Percentiles rank a stretch among this genome's conserved stretches.
Evolutionary conservation across 768 basidiomycete genomes (phyloP).

Genomic region (Phaeolepiota aurea): DNA sequence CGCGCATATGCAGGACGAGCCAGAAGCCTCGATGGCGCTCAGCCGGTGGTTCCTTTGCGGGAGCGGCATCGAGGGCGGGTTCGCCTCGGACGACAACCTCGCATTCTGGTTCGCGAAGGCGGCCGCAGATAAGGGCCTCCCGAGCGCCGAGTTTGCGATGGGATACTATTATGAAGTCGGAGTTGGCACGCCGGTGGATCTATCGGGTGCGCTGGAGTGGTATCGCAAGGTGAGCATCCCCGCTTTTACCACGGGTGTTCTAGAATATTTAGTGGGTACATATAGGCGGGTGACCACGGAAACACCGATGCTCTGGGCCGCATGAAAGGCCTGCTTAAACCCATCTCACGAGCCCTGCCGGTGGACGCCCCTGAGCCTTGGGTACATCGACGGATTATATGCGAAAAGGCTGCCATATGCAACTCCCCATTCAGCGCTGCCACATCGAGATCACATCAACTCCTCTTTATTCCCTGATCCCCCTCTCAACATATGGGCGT

Average conservation of each 20-base stretch:
- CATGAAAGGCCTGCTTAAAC: too few species aligned
- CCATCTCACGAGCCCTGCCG: neutral
- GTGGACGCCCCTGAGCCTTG: too few species aligned
- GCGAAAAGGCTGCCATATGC: too few species aligned
- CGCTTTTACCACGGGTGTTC: neutral
- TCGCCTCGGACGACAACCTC: constrained; percentile 81
- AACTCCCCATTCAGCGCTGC: too few species aligned
- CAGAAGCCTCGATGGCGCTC: constrained; percentile 94
- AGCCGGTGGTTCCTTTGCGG: constrained; percentile 97
- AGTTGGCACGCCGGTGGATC: constrained; percentile 61
- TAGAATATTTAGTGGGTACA: too few species aligned
- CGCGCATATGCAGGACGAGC: constrained; percentile 78
- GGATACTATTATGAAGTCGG: constrained; percentile 94
- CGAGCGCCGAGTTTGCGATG: constrained; percentile 89
- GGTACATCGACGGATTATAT: too few species aligned
- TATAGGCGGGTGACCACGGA: neutral
- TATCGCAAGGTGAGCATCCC: constrained; percentile 41
- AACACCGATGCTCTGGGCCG: neutral
- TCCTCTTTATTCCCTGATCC: too few species aligned
- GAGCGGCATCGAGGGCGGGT: constrained; percentile 37
- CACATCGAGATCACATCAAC: too few species aligned
- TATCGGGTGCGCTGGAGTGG: constrained; percentile 66
- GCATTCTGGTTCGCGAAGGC: constrained; percentile 90
- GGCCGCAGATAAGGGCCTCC: constrained; percentile 63
- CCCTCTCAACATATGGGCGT: too few species aligned